Evolutionary conservation across 2,329 filamentous ascomycete genomes (phyloP).

Genomic region (Fusarium guadeloupense): DNA sequence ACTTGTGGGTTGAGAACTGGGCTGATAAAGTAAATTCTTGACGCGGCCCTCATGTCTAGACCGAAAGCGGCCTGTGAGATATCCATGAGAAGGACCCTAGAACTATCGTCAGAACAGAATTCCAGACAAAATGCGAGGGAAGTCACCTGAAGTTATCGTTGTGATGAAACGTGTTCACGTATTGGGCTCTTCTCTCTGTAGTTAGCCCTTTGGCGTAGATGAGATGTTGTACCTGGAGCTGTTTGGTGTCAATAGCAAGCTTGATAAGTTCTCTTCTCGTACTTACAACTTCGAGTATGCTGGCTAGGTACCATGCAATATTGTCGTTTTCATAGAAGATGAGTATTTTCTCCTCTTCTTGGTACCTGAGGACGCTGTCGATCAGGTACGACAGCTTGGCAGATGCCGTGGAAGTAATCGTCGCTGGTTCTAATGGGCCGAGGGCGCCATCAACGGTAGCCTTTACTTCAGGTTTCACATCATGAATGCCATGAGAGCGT

Average conservation of each 20-base stretch:
- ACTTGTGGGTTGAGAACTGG: constrained; percentile 87
- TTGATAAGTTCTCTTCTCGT: background rate
- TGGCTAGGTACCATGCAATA: constrained; percentile 84
- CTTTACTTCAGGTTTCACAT: constrained; percentile 33
- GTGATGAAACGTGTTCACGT: constrained; percentile 81
- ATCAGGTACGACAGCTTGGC: constrained; percentile 89
- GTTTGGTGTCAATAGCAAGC: constrained; percentile 10
- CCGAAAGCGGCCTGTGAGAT: constrained; percentile 89
- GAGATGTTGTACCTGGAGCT: constrained; percentile 68
- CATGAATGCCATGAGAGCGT: constrained; percentile 45
- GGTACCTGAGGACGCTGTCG: constrained; percentile 73
- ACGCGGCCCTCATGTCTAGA: constrained; percentile 84
- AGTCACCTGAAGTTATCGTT: constrained; percentile 66
- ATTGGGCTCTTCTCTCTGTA: constrained; percentile 72
- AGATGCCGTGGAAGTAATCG: constrained; percentile 81
- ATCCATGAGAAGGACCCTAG: constrained; percentile 85
- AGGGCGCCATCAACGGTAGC: constrained; percentile 38
- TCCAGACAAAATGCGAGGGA: background rate
- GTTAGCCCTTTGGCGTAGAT: constrained; percentile 74
- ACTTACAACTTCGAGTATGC: constrained; percentile 77
- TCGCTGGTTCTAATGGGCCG: constrained; percentile 65
- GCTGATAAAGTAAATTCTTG: constrained; percentile 87
- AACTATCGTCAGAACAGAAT: constrained; percentile 1
- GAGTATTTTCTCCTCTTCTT: constrained; percentile 82
- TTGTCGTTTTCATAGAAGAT: constrained; percentile 94